A percentile compares a stretch with the other conserved stretches of the same genome.
Conservation (phyloP, 2,329 filamentous ascomycete species). For the Neofusicoccum laricinum region DNA sequence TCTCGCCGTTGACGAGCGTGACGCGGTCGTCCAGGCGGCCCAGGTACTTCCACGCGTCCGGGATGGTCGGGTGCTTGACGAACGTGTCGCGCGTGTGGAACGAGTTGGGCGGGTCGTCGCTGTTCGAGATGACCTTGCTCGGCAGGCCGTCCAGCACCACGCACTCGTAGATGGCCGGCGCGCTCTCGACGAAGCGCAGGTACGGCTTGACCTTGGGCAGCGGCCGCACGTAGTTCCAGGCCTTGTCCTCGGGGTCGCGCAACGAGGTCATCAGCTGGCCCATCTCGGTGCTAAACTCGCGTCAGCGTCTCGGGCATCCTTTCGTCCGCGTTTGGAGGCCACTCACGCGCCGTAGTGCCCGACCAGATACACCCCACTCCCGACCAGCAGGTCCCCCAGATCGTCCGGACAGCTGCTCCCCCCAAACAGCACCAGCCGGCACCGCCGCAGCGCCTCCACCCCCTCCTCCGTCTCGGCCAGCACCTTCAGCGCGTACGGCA, state of each 20-base stretch:
- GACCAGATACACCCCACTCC: constrained; percentile 54
- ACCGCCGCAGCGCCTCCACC: constrained; percentile 43
- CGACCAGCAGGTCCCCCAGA: constrained; percentile 53
- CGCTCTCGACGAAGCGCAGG: not conserved
- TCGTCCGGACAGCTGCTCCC: constrained; percentile 60
- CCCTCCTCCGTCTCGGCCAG: constrained; percentile 59
- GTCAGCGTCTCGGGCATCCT: too few species aligned
- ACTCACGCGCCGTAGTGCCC: constrained; percentile 56
- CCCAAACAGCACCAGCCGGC: constrained; percentile 56
- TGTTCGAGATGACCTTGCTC: constrained; percentile 37
- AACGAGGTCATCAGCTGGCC: constrained; percentile 62
- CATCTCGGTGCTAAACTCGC: constrained; percentile 49
- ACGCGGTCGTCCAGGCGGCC: constrained; percentile 48
- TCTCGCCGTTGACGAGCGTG: constrained; percentile 50
- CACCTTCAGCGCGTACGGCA: constrained; percentile 64
- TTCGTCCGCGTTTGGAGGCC: too few species aligned
- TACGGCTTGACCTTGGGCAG: constrained; percentile 39
- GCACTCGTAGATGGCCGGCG: constrained; percentile 1
- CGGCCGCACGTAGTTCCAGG: constrained; percentile 60
- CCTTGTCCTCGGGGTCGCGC: constrained; percentile 49
- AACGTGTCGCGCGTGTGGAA: constrained; percentile 54
- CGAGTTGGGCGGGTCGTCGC: constrained; percentile 40
- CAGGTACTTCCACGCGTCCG: constrained; percentile 48
- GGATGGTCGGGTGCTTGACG: constrained; percentile 40
- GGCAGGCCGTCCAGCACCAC: constrained; percentile 31